These are phyloP conservation scores for Alloteropsis angusta DNA, from an alignment of 202 grass and related monocot species.

Conservation along the genomic window DNA sequence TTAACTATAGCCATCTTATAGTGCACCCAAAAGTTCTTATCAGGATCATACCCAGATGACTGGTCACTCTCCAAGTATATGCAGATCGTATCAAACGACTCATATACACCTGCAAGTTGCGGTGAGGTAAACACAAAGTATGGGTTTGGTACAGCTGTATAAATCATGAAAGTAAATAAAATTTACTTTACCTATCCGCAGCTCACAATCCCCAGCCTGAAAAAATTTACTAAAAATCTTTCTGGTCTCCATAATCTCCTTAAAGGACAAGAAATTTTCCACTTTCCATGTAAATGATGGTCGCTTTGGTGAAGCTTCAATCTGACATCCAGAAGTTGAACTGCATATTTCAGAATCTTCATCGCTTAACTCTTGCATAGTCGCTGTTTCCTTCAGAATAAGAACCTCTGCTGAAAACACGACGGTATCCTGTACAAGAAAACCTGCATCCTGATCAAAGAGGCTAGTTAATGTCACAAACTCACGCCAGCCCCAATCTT, in stretches of 20 bases:
- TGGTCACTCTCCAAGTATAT: constrained; percentile 99
- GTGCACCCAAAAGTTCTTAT: constrained; percentile 91
- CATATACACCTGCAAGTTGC: constrained; percentile 78
- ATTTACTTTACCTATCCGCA: constrained; percentile 83
- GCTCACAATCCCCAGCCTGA: constrained; percentile 75
- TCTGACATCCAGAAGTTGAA: constrained; percentile 42
- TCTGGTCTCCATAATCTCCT: constrained; percentile 93
- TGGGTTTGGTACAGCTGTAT: not conserved
- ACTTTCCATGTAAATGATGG: constrained; percentile 92
- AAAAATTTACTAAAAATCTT: constrained; percentile 99
- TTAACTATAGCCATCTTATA: constrained; percentile 93
- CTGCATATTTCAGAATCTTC: constrained; percentile 42
- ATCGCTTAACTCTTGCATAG: constrained; percentile 51
- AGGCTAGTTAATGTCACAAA: constrained; percentile 91
- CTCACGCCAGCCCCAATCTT: constrained; percentile 98
- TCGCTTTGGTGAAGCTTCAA: constrained; percentile 45
- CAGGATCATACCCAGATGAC: constrained; percentile 72
- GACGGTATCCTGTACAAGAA: constrained; percentile 81
- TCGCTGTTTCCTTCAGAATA: constrained; percentile 80
- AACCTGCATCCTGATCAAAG: constrained; percentile 90
- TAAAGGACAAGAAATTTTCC: constrained; percentile 92
- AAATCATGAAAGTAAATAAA: constrained; percentile 16
- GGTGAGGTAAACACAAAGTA: constrained; percentile 9
- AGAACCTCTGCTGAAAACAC: constrained; percentile 87
- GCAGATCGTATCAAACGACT: constrained; percentile 91